Percentiles rank a stretch among this genome's conserved stretches.
These are phyloP conservation scores for Scedosporium boydii DNA, from an alignment of 2,329 filamentous ascomycete genomes.

Conservation along the genomic window DNA sequence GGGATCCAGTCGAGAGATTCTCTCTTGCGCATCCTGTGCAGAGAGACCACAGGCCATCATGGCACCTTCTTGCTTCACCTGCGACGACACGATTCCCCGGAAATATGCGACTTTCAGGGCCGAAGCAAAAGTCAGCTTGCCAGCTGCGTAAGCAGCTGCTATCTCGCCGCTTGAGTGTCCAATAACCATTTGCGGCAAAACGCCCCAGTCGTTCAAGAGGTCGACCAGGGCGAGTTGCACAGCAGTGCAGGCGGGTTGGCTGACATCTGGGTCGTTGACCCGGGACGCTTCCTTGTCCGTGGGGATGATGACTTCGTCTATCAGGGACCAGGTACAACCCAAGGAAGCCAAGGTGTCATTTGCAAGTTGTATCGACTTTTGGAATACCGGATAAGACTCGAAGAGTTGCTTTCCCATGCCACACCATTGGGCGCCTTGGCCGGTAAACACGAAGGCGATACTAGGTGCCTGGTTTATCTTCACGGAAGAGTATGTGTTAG, in stretches of 20 bases:
- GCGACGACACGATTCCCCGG: slow-evolving; percentile 13
- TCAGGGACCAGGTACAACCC: slow-evolving; percentile 12
- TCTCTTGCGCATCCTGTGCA: background rate
- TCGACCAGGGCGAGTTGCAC: slow-evolving; percentile 32
- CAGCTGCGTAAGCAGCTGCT: slow-evolving; percentile 24
- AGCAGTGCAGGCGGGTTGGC: slow-evolving; percentile 31
- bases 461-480: background rate
- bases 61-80: slow-evolving; percentile 9
- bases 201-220: slow-evolving; percentile 18
- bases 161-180: slow-evolving; percentile 31
- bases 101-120: slow-evolving; percentile 22
- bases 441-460: slow-evolving; percentile 2
- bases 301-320: slow-evolving; percentile 12
- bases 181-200: slow-evolving; percentile 19
- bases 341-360: background rate
- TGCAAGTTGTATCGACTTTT: slow-evolving; percentile 10
- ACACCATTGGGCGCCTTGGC: slow-evolving; percentile 4
- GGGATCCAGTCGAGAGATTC: background rate
- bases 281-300: slow-evolving; percentile 11
- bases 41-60: slow-evolving; percentile 16
- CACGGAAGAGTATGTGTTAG: background rate
- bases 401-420: slow-evolving; percentile 2
- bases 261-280: slow-evolving; percentile 1
- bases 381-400: slow-evolving; percentile 11
- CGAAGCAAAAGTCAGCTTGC: slow-evolving; percentile 13